Evolutionary conservation across 2,329 filamentous ascomycete genomes (phyloP), one percentile per base, ranked within the genome.

Genomic region (Cladosporium sphaerospermum): DNA sequence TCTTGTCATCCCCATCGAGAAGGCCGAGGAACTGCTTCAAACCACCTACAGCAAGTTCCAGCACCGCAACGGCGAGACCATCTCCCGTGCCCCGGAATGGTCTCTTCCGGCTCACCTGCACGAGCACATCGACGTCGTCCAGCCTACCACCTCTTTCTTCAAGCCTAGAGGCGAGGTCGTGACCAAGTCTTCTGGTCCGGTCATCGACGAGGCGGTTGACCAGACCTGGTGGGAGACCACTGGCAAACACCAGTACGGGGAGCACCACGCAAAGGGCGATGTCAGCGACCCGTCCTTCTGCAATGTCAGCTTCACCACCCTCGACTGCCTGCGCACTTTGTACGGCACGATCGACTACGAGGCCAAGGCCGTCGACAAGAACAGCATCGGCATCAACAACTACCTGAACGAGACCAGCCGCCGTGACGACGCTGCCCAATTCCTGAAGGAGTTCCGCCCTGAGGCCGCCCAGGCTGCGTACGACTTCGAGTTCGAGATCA

Each of bases 81-180:
- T 82, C 7, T 71, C 78, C 13, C 75, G 81, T 41, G 74, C 81
- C 0, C 75, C 77, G 1, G 67, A 72, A 39, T 84, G 80, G 80
- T 82, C 79, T 41, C 73, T 84, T 4, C 80, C 81, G 13, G 62
- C 61, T 33, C 76, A 83, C 60, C 70, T 83, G 4, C 79, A 83
- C 61, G 70, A 74, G 45, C 79, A 81, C 61, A 77, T 83, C 56
- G 78, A 82, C 60, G 75, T 78, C 10, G 77, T 83, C 23, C 80
- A 83, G 62, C 81, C 81, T 2, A 83, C 80, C 1, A 83, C 75
- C 45, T 79, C 79, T 0, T 83, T 83, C 69, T 78, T 80, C 64
- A 73, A 74, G 60, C 71, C 59, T 23, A 39, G 42, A 13, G 50
- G 46, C n/a, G 46, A 56, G 16, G 32, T 57, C 10, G 47, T 53